A percentile compares a stretch with the other conserved stretches of the same genome.
Conservation (phyloP, 768 basidiomycete species). For the Collybiopsis confluens region DNA sequence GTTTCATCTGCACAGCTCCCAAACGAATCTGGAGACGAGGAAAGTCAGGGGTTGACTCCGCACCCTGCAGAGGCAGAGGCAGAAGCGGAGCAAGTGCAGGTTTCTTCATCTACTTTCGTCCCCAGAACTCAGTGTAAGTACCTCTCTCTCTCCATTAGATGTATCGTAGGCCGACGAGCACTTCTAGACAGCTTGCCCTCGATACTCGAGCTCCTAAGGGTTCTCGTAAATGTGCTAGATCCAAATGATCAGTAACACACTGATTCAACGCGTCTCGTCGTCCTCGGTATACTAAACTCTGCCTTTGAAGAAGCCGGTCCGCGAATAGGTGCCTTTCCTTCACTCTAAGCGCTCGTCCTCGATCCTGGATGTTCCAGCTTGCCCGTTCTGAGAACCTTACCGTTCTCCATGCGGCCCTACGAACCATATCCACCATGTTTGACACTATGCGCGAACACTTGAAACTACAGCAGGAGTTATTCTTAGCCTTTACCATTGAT, state of each 20-base stretch:
- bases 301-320: constrained; percentile 83
- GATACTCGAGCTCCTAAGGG: constrained; percentile 86
- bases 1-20: constrained; percentile 35
- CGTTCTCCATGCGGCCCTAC: constrained; percentile 76
- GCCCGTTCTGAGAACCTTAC: constrained; percentile 84
- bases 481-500: constrained; percentile 91
- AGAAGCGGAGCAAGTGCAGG: constrained; percentile 2
- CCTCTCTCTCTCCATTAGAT: constrained; percentile 9
- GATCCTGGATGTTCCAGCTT: constrained; percentile 96
- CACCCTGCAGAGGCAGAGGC: constrained; percentile 8
- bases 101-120: constrained; percentile 17
- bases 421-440: constrained; percentile 84
- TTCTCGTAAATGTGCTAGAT: constrained; percentile 92
- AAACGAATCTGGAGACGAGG: constrained; percentile 17
- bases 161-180: no score
- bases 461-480: constrained; percentile 93
- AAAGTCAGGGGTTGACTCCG: constrained; percentile 13
- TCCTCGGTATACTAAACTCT: constrained; percentile 81
- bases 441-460: constrained; percentile 81
- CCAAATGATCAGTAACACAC: constrained; percentile 94
- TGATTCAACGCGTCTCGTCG: constrained; percentile 88
- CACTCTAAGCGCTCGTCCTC: constrained; percentile 69
- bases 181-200: constrained; percentile 83
- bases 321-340: constrained; percentile 72
- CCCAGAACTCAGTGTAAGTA: constrained; percentile 40